A percentile compares a stretch with the other conserved stretches of the same genome.
These are phyloP conservation scores for Ochromonas danica DNA, from an alignment of 108 stramenopile species.

Conservation along the genomic window DNA sequence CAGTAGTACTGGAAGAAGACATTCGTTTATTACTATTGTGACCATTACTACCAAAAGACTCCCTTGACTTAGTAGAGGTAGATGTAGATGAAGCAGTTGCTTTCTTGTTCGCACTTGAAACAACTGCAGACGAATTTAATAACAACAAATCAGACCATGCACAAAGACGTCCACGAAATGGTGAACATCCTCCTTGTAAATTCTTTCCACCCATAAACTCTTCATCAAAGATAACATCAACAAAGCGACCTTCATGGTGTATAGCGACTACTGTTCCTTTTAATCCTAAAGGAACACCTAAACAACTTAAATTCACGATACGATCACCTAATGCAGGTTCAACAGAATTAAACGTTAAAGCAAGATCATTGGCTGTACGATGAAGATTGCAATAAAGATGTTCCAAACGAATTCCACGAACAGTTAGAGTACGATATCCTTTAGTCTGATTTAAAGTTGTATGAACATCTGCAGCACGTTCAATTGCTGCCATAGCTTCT, in stretches of 20 bases:
- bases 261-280: slow-evolving; percentile 91
- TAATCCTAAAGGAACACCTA: slow-evolving; percentile 89
- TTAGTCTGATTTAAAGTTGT: slow-evolving; percentile 40
- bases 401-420: not conserved
- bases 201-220: slow-evolving; percentile 91
- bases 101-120: too few relatives aligned
- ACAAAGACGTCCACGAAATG: slow-evolving; percentile 87
- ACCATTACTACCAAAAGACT: too few relatives aligned
- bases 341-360: not conserved
- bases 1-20: too few relatives aligned
- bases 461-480: slow-evolving; percentile 82
- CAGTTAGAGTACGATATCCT: not conserved
- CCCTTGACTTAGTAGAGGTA: too few relatives aligned
- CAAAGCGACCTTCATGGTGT: slow-evolving; percentile 81
- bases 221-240: slow-evolving; percentile 97
- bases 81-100: too few relatives aligned
- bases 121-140: too few relatives aligned
- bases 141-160: slow-evolving; percentile 61
- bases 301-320: slow-evolving; percentile 80
- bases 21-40: too few relatives aligned
- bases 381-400: slow-evolving; percentile 1
- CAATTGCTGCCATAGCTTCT: slow-evolving; percentile 81
- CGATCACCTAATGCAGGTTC: slow-evolving; percentile 85
- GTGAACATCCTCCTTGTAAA: slow-evolving; percentile 86
- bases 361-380: slow-evolving; percentile 8